Percentiles rank a stretch among this genome's conserved stretches.
Evolutionary conservation across 2,329 filamentous ascomycete genomes (phyloP).

Genomic region (Tolypocladium pustulatum): DNA sequence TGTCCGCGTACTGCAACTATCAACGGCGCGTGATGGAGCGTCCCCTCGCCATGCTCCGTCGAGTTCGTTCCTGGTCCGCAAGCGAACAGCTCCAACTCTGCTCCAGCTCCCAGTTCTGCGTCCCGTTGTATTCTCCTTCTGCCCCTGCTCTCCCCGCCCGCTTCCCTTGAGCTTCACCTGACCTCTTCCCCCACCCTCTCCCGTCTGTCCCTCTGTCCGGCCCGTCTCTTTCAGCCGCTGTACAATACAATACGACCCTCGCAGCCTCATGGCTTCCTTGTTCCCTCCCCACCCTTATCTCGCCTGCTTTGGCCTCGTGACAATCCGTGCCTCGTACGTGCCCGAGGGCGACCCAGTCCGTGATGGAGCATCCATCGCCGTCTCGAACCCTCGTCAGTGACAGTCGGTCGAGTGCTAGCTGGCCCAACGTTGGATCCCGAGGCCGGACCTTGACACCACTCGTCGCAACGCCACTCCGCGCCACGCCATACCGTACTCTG

Average conservation of each 20-base stretch:
- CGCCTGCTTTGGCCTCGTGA: conserved; percentile 4
- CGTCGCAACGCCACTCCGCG: background rate
- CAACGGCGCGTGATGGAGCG: too few species aligned
- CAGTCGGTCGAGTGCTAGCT: conserved; percentile 1
- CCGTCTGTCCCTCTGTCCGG: background rate
- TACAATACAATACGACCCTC: too few species aligned
- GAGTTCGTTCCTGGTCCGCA: background rate
- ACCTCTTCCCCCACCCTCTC: background rate
- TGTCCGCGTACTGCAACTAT: too few species aligned
- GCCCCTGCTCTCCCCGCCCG: too few species aligned
- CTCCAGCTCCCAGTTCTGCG: background rate
- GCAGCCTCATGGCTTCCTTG: too few species aligned
- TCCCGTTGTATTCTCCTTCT: background rate
- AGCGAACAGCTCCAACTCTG: background rate
- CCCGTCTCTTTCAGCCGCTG: background rate
- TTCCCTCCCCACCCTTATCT: background rate
- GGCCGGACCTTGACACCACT: background rate
- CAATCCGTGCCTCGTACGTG: background rate
- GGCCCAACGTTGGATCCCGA: background rate
- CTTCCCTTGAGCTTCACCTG: background rate
- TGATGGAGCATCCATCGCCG: background rate
- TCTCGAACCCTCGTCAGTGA: conserved; percentile 1
- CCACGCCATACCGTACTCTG: background rate
- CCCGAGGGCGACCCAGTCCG: background rate
- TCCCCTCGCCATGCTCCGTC: too few species aligned